Evolutionary conservation across 2,329 filamentous ascomycete species (phyloP), one percentile per base, ranked within the genome.

Genomic region (Cladosporium sp.): DNA sequence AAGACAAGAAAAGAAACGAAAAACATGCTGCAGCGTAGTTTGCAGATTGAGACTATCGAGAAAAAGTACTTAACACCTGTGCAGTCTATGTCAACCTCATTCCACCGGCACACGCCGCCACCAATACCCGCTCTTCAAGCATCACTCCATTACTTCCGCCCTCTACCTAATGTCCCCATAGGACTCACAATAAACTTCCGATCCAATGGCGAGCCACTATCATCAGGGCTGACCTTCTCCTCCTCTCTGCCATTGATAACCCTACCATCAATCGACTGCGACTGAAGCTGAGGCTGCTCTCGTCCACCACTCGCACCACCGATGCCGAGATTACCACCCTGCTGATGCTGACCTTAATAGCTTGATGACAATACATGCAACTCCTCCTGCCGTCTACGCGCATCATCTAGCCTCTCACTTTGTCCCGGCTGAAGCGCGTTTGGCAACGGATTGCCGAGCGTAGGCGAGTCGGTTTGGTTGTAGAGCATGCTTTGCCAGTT

Each of bases 341-440:
- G 17, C 40, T 24, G 25, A 3, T 61, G 55, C 12, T 12, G 19
- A 4, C 47, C 52, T 3, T 58, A 45, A n/a, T 52, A n/a, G 24
- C 5, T 60, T 24, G 44, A 37, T 62, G 65, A 63, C 64, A 65
- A 7, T 61, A 66, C 58, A 66, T 66, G 62, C 8, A 55, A 10
- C 12, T 28, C 9, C 40, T 67, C 60, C 48, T 58, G 61, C 19
- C 61, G 52, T 32, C 59, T 49, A 5, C 62, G 57, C 17, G 62
- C 55, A 12, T 62, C 61, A 8, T 55, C 40, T 13, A 55, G 10
- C 20, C 28, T 45, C 9, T 7, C 52, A 19, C 12, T 3, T 3
- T 35, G 39, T 3, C 36, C 17, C 3, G 50, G 45, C 10, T 24
- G 19, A 17, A 50, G 13, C 20, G 47, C 9, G 4, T 22, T 35